Evolutionary conservation across 768 basidiomycete species (phyloP), one percentile per base, ranked within the genome.

Genomic region (Astraeus odoratus): DNA sequence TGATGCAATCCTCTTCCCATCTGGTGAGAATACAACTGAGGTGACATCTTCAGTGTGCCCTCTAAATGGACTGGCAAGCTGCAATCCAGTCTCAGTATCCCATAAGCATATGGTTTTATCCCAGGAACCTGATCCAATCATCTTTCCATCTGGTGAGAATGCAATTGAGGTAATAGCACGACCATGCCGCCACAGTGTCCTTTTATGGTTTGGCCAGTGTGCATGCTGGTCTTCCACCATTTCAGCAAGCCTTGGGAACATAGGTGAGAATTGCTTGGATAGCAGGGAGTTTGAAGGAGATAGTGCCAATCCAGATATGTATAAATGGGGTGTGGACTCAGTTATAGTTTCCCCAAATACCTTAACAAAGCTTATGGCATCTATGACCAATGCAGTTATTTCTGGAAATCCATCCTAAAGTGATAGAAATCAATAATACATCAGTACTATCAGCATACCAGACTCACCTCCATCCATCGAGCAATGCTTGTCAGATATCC

Each of bases 111-210:
- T n/a, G n/a, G n/a, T n/a, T n/a, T 44, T 23, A 34, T 48, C 47
- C 12, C 38, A 23, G 7, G 47, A 29, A 23, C 31, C 47, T 12
- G 29, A 44, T 9, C 27, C 42, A 8, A 48, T 15, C 4, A 13
- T 16, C 15, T 8, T 44, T 7, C 47, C 40, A 27, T 48, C 47
- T 35, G 47, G 47, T 16, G 47, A 48, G 24, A 48, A 48, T 20
- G 30, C 42, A 13, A 48, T 23, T 8, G 47, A 44, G 8, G 16
- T 20, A 3, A 48, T 42, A 15, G 20, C 18, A 27, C 12, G n/a
- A 26, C 18, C 40, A 26, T 48, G 47, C 7, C 30, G 33, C 4
- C 18, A 8, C 8, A 43, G 31, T 7, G 20, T 23, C 13, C 18
- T 20, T 18, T 40, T n/a, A 9, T 12, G 4, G 15, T 20, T 16